Percentiles rank a stretch among this genome's conserved stretches.
These are phyloP conservation scores for Arthrobotrys conoides DNA, from an alignment of 2,329 filamentous ascomycete species.

Conservation along the genomic window DNA sequence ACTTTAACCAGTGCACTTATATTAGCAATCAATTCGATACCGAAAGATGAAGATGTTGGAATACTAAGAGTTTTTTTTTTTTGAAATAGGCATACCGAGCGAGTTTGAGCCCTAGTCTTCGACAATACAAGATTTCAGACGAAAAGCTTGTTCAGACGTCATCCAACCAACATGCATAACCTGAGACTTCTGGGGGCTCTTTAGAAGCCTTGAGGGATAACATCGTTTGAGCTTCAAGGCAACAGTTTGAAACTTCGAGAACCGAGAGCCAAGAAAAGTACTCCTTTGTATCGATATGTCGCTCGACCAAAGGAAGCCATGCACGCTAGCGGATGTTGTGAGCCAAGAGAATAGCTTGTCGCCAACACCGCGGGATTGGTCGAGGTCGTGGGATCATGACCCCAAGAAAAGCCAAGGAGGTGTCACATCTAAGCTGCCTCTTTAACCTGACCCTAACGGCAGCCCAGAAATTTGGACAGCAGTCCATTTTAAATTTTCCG, in stretches of 20 bases:
- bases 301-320: slow-evolving; percentile 10
- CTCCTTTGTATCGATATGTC: slow-evolving; percentile 8
- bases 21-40: background rate
- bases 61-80: slow-evolving; percentile 7
- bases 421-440: background rate
- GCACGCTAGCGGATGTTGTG: background rate
- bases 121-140: slow-evolving; percentile 17
- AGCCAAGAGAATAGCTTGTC: slow-evolving; percentile 22
- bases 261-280: slow-evolving; percentile 8
- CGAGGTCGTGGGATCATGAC: background rate
- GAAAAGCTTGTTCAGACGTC: slow-evolving; percentile 28
- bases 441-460: background rate
- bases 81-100: background rate
- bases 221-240: slow-evolving; percentile 15
- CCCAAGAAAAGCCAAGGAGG: background rate
- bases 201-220: slow-evolving; percentile 24
- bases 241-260: slow-evolving; percentile 15
- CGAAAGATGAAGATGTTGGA: background rate
- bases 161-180: slow-evolving; percentile 26
- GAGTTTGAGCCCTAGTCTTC: background rate
- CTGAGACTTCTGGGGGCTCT: slow-evolving; percentile 15
- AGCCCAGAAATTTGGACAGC: background rate
- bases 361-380: slow-evolving; percentile 17
- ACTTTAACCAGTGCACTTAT: background rate
- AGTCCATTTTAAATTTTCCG: background rate